A percentile compares a stretch with the other conserved stretches of the same genome.
Evolutionary conservation across 2,329 filamentous ascomycete genomes (phyloP).

Genomic region (Thelonectria discophora): DNA sequence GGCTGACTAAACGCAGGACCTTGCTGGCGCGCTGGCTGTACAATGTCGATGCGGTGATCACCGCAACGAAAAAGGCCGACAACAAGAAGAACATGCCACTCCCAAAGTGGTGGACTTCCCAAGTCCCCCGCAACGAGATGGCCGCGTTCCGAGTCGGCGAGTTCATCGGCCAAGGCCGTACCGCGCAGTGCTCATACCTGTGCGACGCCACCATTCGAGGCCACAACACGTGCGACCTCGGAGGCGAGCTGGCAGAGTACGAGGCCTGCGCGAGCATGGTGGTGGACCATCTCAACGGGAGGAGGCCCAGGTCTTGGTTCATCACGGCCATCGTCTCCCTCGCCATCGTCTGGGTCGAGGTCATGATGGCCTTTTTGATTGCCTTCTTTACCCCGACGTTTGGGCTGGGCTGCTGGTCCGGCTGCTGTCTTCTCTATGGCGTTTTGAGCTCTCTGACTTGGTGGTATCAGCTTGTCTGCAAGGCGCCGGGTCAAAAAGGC

Average conservation of each 20-base stretch:
- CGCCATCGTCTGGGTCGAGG: slow-evolving; percentile 15
- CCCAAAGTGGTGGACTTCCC: slow-evolving; percentile 11
- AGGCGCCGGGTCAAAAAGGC: slow-evolving; percentile 4
- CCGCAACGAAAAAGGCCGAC: slow-evolving; percentile 4
- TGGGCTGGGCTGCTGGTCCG: slow-evolving; percentile 18
- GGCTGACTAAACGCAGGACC: background rate
- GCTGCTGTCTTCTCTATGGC: background rate
- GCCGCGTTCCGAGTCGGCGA: slow-evolving; percentile 7
- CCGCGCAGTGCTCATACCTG: slow-evolving; percentile 6
- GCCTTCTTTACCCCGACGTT: slow-evolving; percentile 16
- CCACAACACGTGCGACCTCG: background rate
- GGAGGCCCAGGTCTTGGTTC: slow-evolving; percentile 9
- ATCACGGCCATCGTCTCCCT: slow-evolving; percentile 6
- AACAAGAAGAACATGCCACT: slow-evolving; percentile 6
- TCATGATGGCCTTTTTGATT: slow-evolving; percentile 20
- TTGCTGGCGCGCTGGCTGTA: slow-evolving; percentile 14
- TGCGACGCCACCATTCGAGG: slow-evolving; percentile 11
- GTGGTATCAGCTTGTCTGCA: slow-evolving; percentile 9
- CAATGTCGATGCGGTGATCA: slow-evolving; percentile 12
- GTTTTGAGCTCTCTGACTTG: slow-evolving; percentile 14
- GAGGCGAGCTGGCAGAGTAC: slow-evolving; percentile 2
- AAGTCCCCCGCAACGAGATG: background rate
- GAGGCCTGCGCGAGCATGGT: slow-evolving; percentile 7
- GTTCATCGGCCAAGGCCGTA: slow-evolving; percentile 16
- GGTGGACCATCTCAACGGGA: slow-evolving; percentile 5